phyloP scores from a whole-genome alignment of 129 eudicot genomes.

The Escallonia herrerae region DNA sequence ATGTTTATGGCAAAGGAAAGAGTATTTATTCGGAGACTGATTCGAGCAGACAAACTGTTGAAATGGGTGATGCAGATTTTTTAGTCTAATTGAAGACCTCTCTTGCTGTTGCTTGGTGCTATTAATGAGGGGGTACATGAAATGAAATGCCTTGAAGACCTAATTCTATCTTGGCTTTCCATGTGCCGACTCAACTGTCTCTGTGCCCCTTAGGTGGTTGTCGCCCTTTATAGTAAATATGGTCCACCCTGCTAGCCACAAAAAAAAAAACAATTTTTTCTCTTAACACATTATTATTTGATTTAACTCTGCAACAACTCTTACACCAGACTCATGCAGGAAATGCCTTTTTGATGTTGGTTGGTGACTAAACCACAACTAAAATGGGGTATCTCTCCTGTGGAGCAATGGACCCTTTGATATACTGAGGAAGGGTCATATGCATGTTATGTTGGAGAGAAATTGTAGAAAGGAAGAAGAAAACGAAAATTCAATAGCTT shows the following conservation, averaged over 20 bases:
- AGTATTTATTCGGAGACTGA: no score
- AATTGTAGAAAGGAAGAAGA: no score
- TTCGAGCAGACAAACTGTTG: no score
- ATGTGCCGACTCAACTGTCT: slow-evolving; percentile 4
- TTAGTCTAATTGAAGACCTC: no score
- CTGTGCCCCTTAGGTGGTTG: slow-evolving; percentile 11
- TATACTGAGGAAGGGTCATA: slow-evolving; percentile 3
- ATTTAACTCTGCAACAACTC: neutral
- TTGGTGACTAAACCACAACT: slow-evolving; percentile 20
- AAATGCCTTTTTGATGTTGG: slow-evolving; percentile 17
- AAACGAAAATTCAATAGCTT: no score
- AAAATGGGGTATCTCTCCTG: neutral
- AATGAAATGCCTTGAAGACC: no score
- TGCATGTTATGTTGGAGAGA: no score
- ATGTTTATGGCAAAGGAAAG: no score
- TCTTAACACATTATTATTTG: neutral
- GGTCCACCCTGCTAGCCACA: slow-evolving; percentile 16
- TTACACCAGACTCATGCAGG: neutral
- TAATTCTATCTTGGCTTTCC: neutral
- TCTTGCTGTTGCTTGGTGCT: no score
- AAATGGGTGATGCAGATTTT: no score
- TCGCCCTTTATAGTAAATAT: slow-evolving; percentile 5
- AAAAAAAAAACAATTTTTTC: neutral
- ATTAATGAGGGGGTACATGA: no score
- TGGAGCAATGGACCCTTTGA: slow-evolving; percentile 10